Conservation (phyloP, 257 asterid species). For the Scutellaria galericulata region DNA sequence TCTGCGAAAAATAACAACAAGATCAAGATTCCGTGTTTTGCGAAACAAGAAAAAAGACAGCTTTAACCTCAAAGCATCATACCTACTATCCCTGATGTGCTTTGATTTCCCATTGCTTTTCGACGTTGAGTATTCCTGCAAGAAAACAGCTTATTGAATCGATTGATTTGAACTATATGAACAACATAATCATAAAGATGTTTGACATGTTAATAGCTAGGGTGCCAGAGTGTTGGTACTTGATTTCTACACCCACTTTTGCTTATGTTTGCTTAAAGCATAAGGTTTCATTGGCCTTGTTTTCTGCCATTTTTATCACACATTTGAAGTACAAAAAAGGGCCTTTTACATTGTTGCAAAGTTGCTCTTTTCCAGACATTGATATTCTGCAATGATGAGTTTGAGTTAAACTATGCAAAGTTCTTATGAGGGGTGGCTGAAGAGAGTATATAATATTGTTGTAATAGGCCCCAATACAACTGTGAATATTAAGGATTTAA, state of each 20-base stretch:
- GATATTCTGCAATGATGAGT: conserved; percentile 43
- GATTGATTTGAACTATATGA: conserved; percentile 33
- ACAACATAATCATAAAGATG: conserved; percentile 33
- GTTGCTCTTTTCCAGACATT: conserved; percentile 23
- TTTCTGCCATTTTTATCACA: conserved; percentile 26
- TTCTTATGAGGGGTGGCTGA: conserved; percentile 34
- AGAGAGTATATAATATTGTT: conserved; percentile 33
- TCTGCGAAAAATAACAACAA: conserved; percentile 21
- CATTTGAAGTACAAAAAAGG: conserved; percentile 28
- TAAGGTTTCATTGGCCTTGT: conserved; percentile 40
- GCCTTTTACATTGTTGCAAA: conserved; percentile 14
- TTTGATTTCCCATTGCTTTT: conserved; percentile 78
- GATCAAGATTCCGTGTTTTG: conserved; percentile 2
- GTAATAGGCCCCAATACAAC: conserved; percentile 37
- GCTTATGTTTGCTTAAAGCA: conserved; percentile 56
- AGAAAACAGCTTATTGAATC: conserved; percentile 14
- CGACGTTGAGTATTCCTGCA: conserved; percentile 47
- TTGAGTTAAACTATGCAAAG: conserved; percentile 39
- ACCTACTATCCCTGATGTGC: conserved; percentile 69
- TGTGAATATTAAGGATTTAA: conserved; percentile 18
- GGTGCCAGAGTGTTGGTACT: conserved; percentile 58
- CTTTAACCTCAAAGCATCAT: conserved; percentile 2
- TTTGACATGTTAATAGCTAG: conserved; percentile 47
- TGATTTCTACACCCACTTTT: conserved; percentile 52
- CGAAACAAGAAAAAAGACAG: conserved; percentile 6